Evolutionary conservation across 371 early-diverging fungal genomes (phyloP).

Genomic region (Haplosporangium sp.): DNA sequence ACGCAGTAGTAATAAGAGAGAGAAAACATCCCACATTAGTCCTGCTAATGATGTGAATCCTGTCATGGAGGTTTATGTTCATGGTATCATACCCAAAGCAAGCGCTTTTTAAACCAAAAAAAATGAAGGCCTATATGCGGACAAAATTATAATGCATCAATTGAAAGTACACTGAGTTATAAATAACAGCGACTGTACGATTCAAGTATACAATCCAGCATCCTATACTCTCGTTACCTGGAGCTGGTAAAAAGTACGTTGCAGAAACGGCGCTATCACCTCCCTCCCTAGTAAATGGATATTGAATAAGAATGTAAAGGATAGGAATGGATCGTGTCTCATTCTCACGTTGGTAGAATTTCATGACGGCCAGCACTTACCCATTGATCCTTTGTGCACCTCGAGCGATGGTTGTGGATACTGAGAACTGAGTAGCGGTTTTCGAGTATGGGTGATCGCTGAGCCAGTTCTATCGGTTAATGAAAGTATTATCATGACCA

Average conservation of each 20-base stretch:
- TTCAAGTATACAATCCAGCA: no score
- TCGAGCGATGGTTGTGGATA: conserved; percentile 64
- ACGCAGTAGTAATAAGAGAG: background rate
- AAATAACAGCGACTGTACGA: no score
- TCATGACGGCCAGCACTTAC: conserved; percentile 7
- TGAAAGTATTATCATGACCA: background rate
- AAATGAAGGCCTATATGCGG: conserved; percentile 62
- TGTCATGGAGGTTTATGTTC: background rate
- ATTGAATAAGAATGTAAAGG: background rate
- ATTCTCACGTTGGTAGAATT: no score
- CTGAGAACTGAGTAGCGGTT: conserved; percentile 68
- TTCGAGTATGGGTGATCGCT: conserved; percentile 69
- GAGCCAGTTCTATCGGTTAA: conserved; percentile 65
- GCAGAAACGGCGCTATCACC: conserved; percentile 61
- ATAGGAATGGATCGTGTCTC: background rate
- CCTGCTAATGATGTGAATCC: no score
- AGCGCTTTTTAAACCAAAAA: conserved; percentile 65
- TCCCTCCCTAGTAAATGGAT: conserved; percentile 52
- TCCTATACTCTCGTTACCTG: conserved; percentile 53
- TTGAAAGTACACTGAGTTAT: no score
- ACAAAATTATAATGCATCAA: no score
- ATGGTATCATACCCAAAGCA: conserved; percentile 62
- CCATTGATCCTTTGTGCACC: conserved; percentile 58
- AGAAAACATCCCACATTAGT: background rate
- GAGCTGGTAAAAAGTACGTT: conserved; percentile 73